Conservation (phyloP, 2,329 filamentous ascomycete genomes). For the Colletotrichum agaves region DNA sequence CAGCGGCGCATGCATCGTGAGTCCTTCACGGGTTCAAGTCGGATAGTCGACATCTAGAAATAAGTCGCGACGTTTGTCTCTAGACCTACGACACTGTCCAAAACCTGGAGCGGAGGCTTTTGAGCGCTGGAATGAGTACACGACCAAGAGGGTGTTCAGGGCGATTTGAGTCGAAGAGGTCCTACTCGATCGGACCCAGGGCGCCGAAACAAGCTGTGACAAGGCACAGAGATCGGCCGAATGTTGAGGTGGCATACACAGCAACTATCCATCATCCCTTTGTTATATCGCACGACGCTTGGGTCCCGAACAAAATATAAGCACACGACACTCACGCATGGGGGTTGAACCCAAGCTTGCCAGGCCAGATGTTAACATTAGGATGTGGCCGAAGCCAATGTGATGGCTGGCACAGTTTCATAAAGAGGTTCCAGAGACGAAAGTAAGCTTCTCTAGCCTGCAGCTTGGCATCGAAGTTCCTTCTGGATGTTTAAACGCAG, state of each 20-base stretch:
- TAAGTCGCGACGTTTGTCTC: too few species aligned
- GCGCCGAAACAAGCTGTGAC: constrained; percentile 21
- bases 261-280: constrained; percentile 5
- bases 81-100: too few species aligned
- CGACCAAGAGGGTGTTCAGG: neutral
- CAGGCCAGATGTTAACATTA: neutral
- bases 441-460: neutral
- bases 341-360: neutral
- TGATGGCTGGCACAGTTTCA: neutral
- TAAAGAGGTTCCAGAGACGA: neutral
- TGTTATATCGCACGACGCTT: neutral
- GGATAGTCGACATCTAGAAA: too few species aligned
- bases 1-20: too few species aligned
- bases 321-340: neutral
- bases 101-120: too few species aligned
- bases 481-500: neutral
- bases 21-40: too few species aligned
- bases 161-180: neutral
- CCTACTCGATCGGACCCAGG: constrained; percentile 12
- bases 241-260: constrained; percentile 12
- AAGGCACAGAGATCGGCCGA: constrained; percentile 1
- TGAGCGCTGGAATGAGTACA: too few species aligned
- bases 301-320: neutral
- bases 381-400: too few species aligned
- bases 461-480: constrained; percentile 7